Percentiles rank a stretch among this genome's conserved stretches.
Conservation (phyloP, 805 yeast species). For the Candida chauliodis region DNA sequence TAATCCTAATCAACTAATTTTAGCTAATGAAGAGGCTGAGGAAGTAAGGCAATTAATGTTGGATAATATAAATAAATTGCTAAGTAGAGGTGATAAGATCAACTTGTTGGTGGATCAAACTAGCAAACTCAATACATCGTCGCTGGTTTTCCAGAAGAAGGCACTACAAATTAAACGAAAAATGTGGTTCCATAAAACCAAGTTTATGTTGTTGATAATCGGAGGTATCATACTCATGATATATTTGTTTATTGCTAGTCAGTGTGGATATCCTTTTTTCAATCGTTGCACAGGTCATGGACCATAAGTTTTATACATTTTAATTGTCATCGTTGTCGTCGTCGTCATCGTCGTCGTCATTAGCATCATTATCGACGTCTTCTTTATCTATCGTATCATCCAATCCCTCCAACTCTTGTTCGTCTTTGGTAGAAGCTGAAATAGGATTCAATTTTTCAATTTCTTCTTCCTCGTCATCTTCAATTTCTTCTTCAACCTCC, state of each 20-base stretch:
- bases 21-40: conserved; percentile 54
- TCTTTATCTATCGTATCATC: conserved; percentile 18
- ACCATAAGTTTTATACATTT: not conserved
- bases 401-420: conserved; percentile 29
- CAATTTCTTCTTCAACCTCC: conserved; percentile 13
- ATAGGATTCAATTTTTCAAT: conserved; percentile 27
- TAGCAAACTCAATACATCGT: conserved; percentile 60
- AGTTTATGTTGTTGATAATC: conserved; percentile 31
- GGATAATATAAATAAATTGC: conserved; percentile 66
- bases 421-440: conserved; percentile 28
- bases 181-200: conserved; percentile 67
- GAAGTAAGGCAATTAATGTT: conserved; percentile 68
- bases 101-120: conserved; percentile 75
- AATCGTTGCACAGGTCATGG: conserved; percentile 22
- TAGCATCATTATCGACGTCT: conserved; percentile 12
- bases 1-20: conserved; percentile 33
- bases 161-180: conserved; percentile 60
- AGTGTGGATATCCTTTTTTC: conserved; percentile 54
- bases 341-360: not conserved
- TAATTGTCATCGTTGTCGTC: not conserved
- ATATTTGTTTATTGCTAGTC: conserved; percentile 47
- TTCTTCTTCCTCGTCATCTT: conserved; percentile 12
- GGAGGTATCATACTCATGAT: conserved; percentile 24
- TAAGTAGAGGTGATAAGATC: conserved; percentile 77
- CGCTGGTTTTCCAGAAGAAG: conserved; percentile 66